These are phyloP conservation scores for Kazachstania taianensis DNA, from an alignment of 805 yeast genomes.

Conservation along the genomic window DNA sequence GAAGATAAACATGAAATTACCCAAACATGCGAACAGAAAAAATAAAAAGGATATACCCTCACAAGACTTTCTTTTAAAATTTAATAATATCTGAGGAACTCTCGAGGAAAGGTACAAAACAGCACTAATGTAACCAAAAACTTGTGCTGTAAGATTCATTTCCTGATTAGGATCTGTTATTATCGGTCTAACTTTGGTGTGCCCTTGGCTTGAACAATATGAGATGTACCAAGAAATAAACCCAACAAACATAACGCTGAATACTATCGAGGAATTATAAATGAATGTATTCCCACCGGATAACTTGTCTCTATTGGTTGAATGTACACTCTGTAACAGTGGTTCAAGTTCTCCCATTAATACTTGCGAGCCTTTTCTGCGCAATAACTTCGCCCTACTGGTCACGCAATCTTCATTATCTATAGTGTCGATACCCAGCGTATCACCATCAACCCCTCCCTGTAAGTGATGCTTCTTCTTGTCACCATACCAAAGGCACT, in stretches of 20 bases:
- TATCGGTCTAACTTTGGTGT: not conserved
- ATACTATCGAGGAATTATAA: slow-evolving; percentile 40
- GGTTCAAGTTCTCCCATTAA: slow-evolving; percentile 8
- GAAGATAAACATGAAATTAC: slow-evolving; percentile 82
- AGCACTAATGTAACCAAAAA: slow-evolving; percentile 77
- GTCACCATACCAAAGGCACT: slow-evolving; percentile 56
- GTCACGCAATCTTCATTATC: not conserved
- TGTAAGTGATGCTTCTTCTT: not conserved
- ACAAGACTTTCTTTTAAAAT: slow-evolving; percentile 79
- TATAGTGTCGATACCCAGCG: no score
- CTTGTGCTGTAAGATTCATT: slow-evolving; percentile 72
- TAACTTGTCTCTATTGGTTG: slow-evolving; percentile 12
- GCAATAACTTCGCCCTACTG: no score
- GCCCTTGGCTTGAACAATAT: slow-evolving; percentile 27
- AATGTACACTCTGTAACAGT: not conserved
- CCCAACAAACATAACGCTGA: slow-evolving; percentile 65
- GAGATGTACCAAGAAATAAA: slow-evolving; percentile 79
- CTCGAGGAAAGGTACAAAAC: slow-evolving; percentile 74
- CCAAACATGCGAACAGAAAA: slow-evolving; percentile 89
- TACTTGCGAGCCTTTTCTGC: not conserved
- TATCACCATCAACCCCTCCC: not conserved
- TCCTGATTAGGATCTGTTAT: slow-evolving; percentile 33
- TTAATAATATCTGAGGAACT: slow-evolving; percentile 81
- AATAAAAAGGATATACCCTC: slow-evolving; percentile 92
- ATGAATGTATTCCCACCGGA: slow-evolving; percentile 9